These are phyloP conservation scores for Hymenoscyphus occultus DNA, from an alignment of 2,329 filamentous ascomycete genomes.

Conservation along the genomic window DNA sequence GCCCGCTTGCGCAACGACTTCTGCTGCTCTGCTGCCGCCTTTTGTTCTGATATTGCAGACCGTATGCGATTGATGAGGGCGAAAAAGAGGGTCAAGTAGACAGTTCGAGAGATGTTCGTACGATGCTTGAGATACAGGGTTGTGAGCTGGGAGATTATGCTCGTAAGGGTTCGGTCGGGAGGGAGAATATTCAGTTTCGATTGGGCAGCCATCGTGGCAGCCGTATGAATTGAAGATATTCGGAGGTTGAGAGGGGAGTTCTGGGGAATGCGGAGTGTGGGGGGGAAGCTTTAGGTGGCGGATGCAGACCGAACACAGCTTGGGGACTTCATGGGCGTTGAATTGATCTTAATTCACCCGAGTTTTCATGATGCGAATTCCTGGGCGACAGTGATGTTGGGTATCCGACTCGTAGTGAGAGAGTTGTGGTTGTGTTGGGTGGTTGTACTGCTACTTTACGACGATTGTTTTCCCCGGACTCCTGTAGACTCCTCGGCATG, in stretches of 20 bases:
- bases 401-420: not conserved
- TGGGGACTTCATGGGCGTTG: conserved; percentile 6
- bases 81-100: conserved; percentile 78
- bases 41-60: conserved; percentile 89
- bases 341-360: not conserved
- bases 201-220: conserved; percentile 62
- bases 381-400: not conserved
- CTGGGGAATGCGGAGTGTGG: conserved; percentile 4
- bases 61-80: conserved; percentile 83
- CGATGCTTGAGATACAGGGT: conserved; percentile 75
- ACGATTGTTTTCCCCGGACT: too few species aligned
- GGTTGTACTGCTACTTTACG: not conserved
- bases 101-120: conserved; percentile 74
- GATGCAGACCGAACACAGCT: not conserved
- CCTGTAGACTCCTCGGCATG: too few species aligned
- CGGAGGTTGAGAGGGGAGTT: not conserved
- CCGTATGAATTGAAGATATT: conserved; percentile 1
- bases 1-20: conserved; percentile 54
- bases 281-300: conserved; percentile 7
- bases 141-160: conserved; percentile 64
- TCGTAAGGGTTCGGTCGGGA: conserved; percentile 60
- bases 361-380: not conserved
- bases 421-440: not conserved
- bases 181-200: conserved; percentile 74
- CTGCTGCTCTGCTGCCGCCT: conserved; percentile 71